These are phyloP conservation scores for Penicillium sp. DNA, from an alignment of 2,329 filamentous ascomycete species.

Conservation along the genomic window DNA sequence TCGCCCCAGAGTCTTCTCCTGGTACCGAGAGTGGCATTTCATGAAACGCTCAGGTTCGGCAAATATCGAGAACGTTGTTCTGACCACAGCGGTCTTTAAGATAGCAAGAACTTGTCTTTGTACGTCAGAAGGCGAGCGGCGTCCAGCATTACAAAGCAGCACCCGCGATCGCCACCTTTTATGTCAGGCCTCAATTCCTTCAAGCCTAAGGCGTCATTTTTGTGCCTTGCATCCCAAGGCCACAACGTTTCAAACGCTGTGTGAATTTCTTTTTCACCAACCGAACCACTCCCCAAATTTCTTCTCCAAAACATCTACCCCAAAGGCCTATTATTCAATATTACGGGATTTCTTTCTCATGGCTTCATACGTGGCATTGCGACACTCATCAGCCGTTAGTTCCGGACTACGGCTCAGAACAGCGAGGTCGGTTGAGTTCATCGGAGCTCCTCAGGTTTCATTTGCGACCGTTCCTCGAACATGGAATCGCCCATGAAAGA, in stretches of 20 bases:
- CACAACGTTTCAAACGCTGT: neutral
- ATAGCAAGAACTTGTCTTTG: neutral
- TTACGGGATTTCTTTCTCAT: neutral
- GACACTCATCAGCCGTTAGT: neutral
- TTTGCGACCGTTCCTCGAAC: too few species aligned
- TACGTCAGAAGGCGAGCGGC: neutral
- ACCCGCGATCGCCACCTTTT: constrained; percentile 8
- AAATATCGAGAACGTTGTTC: too few species aligned
- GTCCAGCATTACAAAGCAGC: constrained; percentile 14
- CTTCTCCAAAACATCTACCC: too few species aligned
- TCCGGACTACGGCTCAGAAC: neutral
- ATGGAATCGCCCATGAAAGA: too few species aligned
- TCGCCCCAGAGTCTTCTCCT: constrained; percentile 12
- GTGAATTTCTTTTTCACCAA: neutral
- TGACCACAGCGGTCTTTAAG: too few species aligned
- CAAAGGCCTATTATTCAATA: too few species aligned
- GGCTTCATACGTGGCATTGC: neutral
- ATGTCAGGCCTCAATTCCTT: neutral
- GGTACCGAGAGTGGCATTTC: constrained; percentile 9
- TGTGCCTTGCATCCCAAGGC: neutral
- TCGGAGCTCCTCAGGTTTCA: neutral
- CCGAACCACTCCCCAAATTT: neutral
- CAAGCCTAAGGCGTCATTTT: neutral
- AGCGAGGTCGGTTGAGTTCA: neutral
- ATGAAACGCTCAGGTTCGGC: too few species aligned